Conservation (phyloP, 1,139 yeast genomes). For the Lodderomyces jiufengensis region DNA sequence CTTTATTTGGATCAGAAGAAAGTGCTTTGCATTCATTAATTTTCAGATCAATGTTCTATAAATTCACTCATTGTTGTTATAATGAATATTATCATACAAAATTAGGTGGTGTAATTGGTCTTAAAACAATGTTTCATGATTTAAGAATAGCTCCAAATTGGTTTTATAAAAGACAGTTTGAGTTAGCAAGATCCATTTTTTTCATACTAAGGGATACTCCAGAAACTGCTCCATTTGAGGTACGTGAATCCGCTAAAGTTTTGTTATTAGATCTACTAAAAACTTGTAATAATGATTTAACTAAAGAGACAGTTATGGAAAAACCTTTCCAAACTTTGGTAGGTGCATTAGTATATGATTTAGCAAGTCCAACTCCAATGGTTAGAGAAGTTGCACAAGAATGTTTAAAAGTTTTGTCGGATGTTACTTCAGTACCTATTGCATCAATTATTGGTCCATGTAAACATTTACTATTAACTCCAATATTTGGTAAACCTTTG, state of each 20-base stretch:
- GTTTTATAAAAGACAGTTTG: slow-evolving; percentile 76
- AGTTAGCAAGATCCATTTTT: slow-evolving; percentile 78
- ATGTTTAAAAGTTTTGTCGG: slow-evolving; percentile 64
- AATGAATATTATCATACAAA: slow-evolving; percentile 84
- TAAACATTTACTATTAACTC: slow-evolving; percentile 76
- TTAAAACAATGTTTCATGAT: slow-evolving; percentile 68
- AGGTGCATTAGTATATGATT: slow-evolving; percentile 85
- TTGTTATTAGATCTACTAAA: slow-evolving; percentile 61
- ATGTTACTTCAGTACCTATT: slow-evolving; percentile 64
- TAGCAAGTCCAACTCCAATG: slow-evolving; percentile 80
- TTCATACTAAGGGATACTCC: slow-evolving; percentile 92
- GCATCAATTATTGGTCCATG: slow-evolving; percentile 79
- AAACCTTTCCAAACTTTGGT: slow-evolving; percentile 82
- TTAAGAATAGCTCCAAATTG: slow-evolving; percentile 66
- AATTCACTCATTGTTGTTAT: slow-evolving; percentile 86
- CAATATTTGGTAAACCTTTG: slow-evolving; percentile 94
- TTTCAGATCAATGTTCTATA: slow-evolving; percentile 71
- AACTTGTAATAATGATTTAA: slow-evolving; percentile 59
- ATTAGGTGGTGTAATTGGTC: slow-evolving; percentile 85
- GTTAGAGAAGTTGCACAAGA: slow-evolving; percentile 83
- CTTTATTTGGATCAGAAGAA: slow-evolving; percentile 64
- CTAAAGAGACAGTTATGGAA: slow-evolving; percentile 57
- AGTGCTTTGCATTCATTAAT: slow-evolving; percentile 71
- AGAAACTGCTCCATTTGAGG: slow-evolving; percentile 79
- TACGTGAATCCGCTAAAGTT: slow-evolving; percentile 65